A percentile compares a stretch with the other conserved stretches of the same genome.
These are phyloP conservation scores for Rhizopogon vinicolor DNA, from an alignment of 768 basidiomycete genomes.

Conservation along the genomic window DNA sequence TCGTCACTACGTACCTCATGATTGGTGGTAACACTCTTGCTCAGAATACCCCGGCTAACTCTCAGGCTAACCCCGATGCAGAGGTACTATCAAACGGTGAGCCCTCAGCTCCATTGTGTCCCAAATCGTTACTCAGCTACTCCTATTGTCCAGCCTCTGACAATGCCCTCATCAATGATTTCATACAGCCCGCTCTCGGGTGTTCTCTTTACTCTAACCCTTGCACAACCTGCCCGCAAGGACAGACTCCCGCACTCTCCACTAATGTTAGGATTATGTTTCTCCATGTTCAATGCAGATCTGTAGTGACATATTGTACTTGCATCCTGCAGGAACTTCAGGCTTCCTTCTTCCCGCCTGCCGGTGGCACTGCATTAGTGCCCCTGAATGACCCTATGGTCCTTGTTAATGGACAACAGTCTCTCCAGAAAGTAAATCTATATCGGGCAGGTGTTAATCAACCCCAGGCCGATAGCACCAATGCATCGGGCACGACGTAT, in stretches of 20 bases:
- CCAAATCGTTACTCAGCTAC: not conserved
- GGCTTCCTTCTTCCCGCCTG: slow-evolving; percentile 20
- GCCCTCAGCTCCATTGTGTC: not conserved
- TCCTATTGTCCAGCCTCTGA: slow-evolving; percentile 16
- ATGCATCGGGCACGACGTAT: slow-evolving; percentile 17
- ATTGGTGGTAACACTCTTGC: slow-evolving; percentile 17
- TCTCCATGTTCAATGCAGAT: not conserved
- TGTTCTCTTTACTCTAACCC: slow-evolving; percentile 21
- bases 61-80: slow-evolving; percentile 19
- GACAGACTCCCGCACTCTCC: slow-evolving; percentile 14
- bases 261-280: slow-evolving; percentile 12
- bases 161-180: slow-evolving; percentile 20
- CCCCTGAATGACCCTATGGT: slow-evolving; percentile 24
- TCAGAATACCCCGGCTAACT: slow-evolving; percentile 21
- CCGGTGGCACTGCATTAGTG: slow-evolving; percentile 17
- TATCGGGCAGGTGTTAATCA: slow-evolving; percentile 24
- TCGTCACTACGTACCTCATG: slow-evolving; percentile 23
- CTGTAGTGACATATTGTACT: not conserved
- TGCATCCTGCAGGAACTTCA: slow-evolving; percentile 17
- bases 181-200: slow-evolving; percentile 20
- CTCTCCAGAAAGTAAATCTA: slow-evolving; percentile 22
- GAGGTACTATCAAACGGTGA: slow-evolving; percentile 19
- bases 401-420: slow-evolving; percentile 17
- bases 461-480: slow-evolving; percentile 16
- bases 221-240: slow-evolving; percentile 18